These are phyloP conservation scores for Emmonsia crescens DNA, from an alignment of 2,329 filamentous ascomycete species.

Conservation along the genomic window DNA sequence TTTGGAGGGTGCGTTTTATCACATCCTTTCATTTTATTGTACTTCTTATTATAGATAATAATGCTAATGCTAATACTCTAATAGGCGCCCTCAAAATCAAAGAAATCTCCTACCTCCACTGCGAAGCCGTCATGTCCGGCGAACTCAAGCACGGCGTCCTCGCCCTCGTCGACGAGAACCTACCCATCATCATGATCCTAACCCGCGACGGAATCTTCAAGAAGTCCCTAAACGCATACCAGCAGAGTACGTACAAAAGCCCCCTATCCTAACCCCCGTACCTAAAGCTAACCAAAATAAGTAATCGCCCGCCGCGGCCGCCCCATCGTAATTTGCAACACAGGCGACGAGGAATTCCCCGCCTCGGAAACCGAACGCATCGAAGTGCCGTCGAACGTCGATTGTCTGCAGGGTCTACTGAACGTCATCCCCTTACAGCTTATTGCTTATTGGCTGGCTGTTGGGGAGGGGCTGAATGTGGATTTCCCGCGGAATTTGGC, in stretches of 20 bases:
- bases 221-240: slow-evolving; percentile 99
- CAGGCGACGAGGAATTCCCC: slow-evolving; percentile 78
- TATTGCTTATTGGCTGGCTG: slow-evolving; percentile 97
- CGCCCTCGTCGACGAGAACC: slow-evolving; percentile 92
- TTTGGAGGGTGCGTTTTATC: slow-evolving; percentile 57
- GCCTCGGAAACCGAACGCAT: slow-evolving; percentile 87
- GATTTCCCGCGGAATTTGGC: slow-evolving; percentile 98
- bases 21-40: not conserved
- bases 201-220: slow-evolving; percentile 92
- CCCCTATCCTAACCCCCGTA: not conserved
- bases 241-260: slow-evolving; percentile 58
- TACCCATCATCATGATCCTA: slow-evolving; percentile 99
- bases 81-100: slow-evolving; percentile 91
- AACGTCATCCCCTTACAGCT: slow-evolving; percentile 97
- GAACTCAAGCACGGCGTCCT: slow-evolving; percentile 98
- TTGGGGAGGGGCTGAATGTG: slow-evolving; percentile 90
- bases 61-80: not conserved
- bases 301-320: slow-evolving; percentile 93
- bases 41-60: no score
- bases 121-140: slow-evolving; percentile 99
- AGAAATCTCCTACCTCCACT: slow-evolving; percentile 99
- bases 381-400: slow-evolving; percentile 90
- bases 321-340: slow-evolving; percentile 98
- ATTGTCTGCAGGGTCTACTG: slow-evolving; percentile 88
- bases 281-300: slow-evolving; percentile 29